Conservation (phyloP, 2,329 filamentous ascomycete species). For the Colletotrichum sp. region DNA sequence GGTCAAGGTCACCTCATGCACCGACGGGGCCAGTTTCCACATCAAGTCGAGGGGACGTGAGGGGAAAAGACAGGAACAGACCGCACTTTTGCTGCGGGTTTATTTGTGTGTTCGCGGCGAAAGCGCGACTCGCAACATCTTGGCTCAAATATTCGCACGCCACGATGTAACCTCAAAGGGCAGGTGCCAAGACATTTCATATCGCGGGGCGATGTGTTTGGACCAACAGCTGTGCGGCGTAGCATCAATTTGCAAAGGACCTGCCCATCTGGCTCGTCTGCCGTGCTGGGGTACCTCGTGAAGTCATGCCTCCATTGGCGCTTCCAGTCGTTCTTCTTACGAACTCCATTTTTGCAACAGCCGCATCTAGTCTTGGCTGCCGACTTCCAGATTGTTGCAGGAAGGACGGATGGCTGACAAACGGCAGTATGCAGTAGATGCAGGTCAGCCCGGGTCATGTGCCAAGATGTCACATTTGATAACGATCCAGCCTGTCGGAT, state of each 20-base stretch:
- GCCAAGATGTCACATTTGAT: neutral
- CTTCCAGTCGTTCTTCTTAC: neutral
- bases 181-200: constrained; percentile 17
- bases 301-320: neutral
- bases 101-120: neutral
- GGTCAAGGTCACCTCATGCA: neutral
- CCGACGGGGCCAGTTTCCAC: neutral
- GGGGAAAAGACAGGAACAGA: neutral
- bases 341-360: neutral
- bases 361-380: neutral
- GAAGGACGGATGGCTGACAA: neutral
- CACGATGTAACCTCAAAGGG: constrained; percentile 12
- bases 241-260: neutral
- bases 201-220: neutral
- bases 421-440: neutral
- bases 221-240: neutral
- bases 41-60: neutral
- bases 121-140: neutral
- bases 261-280: neutral
- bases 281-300: neutral
- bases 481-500: neutral
- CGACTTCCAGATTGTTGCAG: neutral
- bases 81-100: neutral
- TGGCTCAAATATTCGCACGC: neutral
- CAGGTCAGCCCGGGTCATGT: neutral